Conservation (phyloP, 2,329 filamentous ascomycete species). For the Truncatella angustata region DNA sequence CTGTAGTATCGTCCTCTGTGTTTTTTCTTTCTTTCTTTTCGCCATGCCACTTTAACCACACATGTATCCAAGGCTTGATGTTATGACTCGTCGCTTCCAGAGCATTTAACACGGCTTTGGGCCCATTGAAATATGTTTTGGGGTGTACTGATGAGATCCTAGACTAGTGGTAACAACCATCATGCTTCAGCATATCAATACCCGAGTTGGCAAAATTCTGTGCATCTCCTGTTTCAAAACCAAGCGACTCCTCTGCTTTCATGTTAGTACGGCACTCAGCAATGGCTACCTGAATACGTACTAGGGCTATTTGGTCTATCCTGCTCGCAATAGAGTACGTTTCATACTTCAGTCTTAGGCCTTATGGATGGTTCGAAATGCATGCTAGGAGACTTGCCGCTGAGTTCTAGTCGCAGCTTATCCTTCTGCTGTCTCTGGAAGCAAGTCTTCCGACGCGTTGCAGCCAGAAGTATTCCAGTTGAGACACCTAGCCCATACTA, state of each 20-base stretch:
- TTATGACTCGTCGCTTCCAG: too few species aligned
- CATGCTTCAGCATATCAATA: conserved; percentile 53
- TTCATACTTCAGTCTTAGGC: conserved; percentile 34
- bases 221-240: conserved; percentile 52
- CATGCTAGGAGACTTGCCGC: conserved; percentile 35
- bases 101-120: conserved; percentile 31
- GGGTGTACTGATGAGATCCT: conserved; percentile 23
- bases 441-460: conserved; percentile 16
- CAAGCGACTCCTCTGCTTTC: conserved; percentile 40
- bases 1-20: too few species aligned
- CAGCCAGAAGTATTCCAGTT: conserved; percentile 23
- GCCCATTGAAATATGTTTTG: conserved; percentile 27
- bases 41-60: too few species aligned
- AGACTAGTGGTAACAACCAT: conserved; percentile 41
- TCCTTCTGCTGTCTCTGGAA: conserved; percentile 8
- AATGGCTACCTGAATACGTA: neutral
- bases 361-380: conserved; percentile 33
- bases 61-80: too few species aligned
- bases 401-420: conserved; percentile 2
- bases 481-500: conserved; percentile 5
- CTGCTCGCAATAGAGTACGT: conserved; percentile 41
- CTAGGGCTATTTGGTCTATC: conserved; percentile 25
- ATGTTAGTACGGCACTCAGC: conserved; percentile 10
- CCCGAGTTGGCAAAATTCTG: conserved; percentile 51
- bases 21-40: too few species aligned